These are phyloP conservation scores for Penicillium alfredii DNA, from an alignment of 495 filamentous ascomycete genomes.

Conservation along the genomic window DNA sequence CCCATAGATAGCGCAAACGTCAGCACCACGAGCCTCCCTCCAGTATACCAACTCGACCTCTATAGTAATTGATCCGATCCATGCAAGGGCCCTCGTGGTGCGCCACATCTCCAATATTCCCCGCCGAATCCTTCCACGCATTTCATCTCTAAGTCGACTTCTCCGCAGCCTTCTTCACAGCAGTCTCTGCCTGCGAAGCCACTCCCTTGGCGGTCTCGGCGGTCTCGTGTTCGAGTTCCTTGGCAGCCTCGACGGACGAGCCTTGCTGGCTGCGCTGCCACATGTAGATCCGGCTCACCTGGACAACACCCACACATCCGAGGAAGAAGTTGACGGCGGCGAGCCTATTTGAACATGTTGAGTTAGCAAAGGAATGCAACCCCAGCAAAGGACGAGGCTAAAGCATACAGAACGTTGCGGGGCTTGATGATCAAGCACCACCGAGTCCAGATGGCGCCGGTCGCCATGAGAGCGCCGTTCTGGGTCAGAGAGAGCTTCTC, in stretches of 20 bases:
- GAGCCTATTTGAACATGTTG: slow-evolving; percentile 48
- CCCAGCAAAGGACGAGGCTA: neutral
- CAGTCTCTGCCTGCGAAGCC: slow-evolving; percentile 19
- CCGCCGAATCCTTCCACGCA: neutral
- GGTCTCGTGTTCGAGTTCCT: slow-evolving; percentile 44
- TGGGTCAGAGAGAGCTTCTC: slow-evolving; percentile 87
- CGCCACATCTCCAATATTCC: too few relatives aligned
- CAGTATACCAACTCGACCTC: slow-evolving; percentile 1
- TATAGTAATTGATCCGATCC: slow-evolving; percentile 8
- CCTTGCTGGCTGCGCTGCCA: slow-evolving; percentile 57
- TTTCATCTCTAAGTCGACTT: slow-evolving; percentile 20
- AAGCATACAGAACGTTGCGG: slow-evolving; percentile 72
- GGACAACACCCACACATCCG: slow-evolving; percentile 73
- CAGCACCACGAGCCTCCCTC: neutral
- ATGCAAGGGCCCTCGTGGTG: neutral
- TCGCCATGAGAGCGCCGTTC: slow-evolving; percentile 79
- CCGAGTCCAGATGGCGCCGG: slow-evolving; percentile 95
- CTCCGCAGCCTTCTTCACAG: slow-evolving; percentile 28
- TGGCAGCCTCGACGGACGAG: slow-evolving; percentile 38
- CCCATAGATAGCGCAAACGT: slow-evolving; percentile 5
- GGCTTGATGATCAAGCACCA: slow-evolving; percentile 98
- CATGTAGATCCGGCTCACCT: slow-evolving; percentile 68
- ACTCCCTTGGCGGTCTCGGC: slow-evolving; percentile 37
- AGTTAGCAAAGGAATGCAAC: slow-evolving; percentile 2
- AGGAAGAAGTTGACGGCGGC: slow-evolving; percentile 99